phyloP scores from a whole-genome alignment of 2,329 filamentous ascomycete genomes.

The Tolypocladium pustulatum region DNA sequence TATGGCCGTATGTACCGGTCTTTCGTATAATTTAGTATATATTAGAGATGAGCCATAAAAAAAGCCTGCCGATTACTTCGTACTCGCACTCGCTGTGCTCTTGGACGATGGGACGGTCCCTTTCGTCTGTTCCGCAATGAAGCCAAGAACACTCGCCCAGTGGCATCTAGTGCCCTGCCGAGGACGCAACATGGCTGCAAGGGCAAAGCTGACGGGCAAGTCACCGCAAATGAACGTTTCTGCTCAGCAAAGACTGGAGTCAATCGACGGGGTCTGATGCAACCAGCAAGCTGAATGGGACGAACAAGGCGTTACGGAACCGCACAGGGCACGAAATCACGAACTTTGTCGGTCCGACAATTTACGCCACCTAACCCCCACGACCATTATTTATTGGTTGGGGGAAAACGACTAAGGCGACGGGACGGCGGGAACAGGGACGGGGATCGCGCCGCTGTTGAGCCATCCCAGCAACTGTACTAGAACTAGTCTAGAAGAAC shows the following conservation, averaged over 20 bases:
- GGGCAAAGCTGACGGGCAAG: neutral
- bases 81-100: no score
- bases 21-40: no score
- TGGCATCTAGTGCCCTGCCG: neutral
- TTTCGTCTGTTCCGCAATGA: no score
- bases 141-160: no score
- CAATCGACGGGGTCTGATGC: neutral
- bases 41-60: no score
- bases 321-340: no score
- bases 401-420: neutral
- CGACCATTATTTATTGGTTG: neutral
- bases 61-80: no score
- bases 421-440: neutral
- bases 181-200: neutral
- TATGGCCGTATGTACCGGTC: no score
- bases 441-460: neutral
- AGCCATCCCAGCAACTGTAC: neutral
- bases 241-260: no score
- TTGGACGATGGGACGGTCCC: no score
- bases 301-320: neutral
- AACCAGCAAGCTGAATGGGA: neutral
- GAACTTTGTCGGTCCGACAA: neutral
- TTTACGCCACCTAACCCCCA: neutral
- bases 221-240: neutral
- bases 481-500: neutral